These are phyloP conservation scores for Amanita inopinata DNA, from an alignment of 768 basidiomycete species.

Conservation along the genomic window DNA sequence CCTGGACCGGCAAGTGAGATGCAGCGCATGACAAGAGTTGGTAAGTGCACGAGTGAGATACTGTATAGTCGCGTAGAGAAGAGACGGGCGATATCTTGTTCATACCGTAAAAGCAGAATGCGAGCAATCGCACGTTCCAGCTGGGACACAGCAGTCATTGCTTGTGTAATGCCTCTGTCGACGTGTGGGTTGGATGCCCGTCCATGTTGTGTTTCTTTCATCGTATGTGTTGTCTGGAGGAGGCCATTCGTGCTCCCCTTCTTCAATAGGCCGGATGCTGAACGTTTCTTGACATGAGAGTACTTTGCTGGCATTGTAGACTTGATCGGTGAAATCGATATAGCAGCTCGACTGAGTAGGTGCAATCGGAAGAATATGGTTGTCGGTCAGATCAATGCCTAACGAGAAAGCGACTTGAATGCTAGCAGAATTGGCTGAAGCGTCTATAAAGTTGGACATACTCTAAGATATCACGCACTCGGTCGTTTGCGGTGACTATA, in stretches of 20 bases:
- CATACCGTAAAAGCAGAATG: slow-evolving; percentile 58
- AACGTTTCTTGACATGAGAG: slow-evolving; percentile 64
- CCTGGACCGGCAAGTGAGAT: slow-evolving; percentile 50
- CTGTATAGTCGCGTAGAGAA: slow-evolving; percentile 63
- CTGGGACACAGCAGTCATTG: slow-evolving; percentile 52
- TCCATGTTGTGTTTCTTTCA: slow-evolving; percentile 21
- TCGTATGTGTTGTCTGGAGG: slow-evolving; percentile 8
- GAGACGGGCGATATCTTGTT: slow-evolving; percentile 66
- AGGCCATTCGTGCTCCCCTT: slow-evolving; percentile 19
- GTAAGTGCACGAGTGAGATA: slow-evolving; percentile 55
- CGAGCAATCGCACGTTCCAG: slow-evolving; percentile 62
- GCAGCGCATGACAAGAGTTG: slow-evolving; percentile 59
- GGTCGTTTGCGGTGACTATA: too few relatives aligned
- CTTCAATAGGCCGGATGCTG: slow-evolving; percentile 37
- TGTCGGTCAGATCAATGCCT: too few relatives aligned
- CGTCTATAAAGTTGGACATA: too few relatives aligned
- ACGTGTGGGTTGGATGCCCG: slow-evolving; percentile 35
- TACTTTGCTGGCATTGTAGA: slow-evolving; percentile 57
- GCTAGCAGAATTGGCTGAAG: too few relatives aligned
- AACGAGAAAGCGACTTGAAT: too few relatives aligned
- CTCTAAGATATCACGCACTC: too few relatives aligned
- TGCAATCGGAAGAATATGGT: too few relatives aligned
- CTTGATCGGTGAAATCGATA: too few relatives aligned
- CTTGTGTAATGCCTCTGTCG: slow-evolving; percentile 45
- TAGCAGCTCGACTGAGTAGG: too few relatives aligned